Evolutionary conservation across 23 red algal species (phyloP), one percentile per base, ranked within the genome.

Genomic region (Chondrus crispus): DNA sequence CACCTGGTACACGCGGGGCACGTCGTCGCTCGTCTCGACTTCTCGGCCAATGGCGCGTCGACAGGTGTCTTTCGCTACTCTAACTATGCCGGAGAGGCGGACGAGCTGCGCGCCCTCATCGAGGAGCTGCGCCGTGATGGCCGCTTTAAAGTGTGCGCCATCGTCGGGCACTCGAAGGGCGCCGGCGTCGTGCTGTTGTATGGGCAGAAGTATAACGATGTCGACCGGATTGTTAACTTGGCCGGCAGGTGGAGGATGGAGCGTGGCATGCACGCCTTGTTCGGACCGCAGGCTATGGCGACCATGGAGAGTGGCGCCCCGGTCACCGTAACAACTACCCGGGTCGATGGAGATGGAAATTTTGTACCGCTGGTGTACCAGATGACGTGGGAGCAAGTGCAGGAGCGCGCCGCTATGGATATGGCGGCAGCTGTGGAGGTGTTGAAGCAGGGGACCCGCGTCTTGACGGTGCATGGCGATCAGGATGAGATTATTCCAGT

Each of bases 141-240:
- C 6, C 51, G 20, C 51, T 66, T 32, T n/a, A 26, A 76, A 14
- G 70, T 76, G 10, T 12, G 41, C 24, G 70, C 70, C 36, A 38
- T 76, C 11, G 70, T 46, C 29, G 70, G 70, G 43, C 70, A 76
- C 43, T 76, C 70, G 10, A 76, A 76, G 70, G 70, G 70, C 38
- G 70, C 70, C 26, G 43, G 30, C 6, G 28, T n/a, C 26, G 70
- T 38, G 29, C 38, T 76, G 70, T 76, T 76, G 70, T 76, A 36
- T 20, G 38, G 22, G 41, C 30, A 26, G 38, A 24, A 39, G 9
- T 40, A 76, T 20, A 38, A 43, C 26, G 70, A 76, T 24, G 29
- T 76, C 7, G 30, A 24, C 30, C 33, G 41, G 70, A 9, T 76
- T 9, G 41, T 76, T 8, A 36, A 38, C 38, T 46, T 76, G 33